Percentiles rank a stretch among this genome's conserved stretches.
Conservation (phyloP, 2,329 filamentous ascomycete species). For the Talaromyces sp. region DNA sequence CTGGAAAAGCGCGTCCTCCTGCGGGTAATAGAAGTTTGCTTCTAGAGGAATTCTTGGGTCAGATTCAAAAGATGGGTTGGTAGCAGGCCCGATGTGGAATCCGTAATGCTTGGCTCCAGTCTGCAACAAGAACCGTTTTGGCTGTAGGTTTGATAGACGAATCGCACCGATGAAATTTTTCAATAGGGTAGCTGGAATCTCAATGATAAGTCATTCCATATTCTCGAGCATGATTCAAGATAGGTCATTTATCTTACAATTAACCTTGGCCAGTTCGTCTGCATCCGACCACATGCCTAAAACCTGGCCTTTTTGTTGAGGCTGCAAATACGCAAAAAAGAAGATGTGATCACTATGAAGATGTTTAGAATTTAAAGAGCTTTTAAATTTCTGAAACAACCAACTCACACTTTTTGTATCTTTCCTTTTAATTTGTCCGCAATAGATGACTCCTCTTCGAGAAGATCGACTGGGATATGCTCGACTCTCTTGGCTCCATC, state of each 20-base stretch:
- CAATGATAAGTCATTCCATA: neutral
- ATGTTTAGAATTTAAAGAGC: neutral
- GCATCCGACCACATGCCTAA: constrained; percentile 6
- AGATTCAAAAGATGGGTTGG: constrained; percentile 5
- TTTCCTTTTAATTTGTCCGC: neutral
- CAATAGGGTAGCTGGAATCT: neutral
- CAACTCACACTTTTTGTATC: neutral
- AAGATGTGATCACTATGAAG: constrained; percentile 2
- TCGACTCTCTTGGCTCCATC: constrained; percentile 1
- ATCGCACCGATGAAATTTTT: constrained; percentile 3
- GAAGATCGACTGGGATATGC: constrained; percentile 1
- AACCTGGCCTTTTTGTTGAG: constrained; percentile 3
- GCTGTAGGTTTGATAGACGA: neutral
- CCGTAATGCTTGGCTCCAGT: constrained; percentile 7
- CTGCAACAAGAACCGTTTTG: constrained; percentile 6
- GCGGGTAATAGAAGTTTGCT: constrained; percentile 8
- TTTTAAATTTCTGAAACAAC: neutral
- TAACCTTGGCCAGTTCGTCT: neutral
- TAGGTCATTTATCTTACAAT: neutral
- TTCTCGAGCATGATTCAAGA: neutral
- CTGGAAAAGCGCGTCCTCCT: constrained; percentile 1
- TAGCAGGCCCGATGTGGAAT: constrained; percentile 7
- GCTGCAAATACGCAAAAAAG: constrained; percentile 8
- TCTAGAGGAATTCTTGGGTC: constrained; percentile 3
- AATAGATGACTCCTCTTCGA: neutral